Evolutionary conservation across 805 yeast genomes (phyloP), one percentile per base, ranked within the genome.

Genomic region (Spathaspora arborariae): DNA sequence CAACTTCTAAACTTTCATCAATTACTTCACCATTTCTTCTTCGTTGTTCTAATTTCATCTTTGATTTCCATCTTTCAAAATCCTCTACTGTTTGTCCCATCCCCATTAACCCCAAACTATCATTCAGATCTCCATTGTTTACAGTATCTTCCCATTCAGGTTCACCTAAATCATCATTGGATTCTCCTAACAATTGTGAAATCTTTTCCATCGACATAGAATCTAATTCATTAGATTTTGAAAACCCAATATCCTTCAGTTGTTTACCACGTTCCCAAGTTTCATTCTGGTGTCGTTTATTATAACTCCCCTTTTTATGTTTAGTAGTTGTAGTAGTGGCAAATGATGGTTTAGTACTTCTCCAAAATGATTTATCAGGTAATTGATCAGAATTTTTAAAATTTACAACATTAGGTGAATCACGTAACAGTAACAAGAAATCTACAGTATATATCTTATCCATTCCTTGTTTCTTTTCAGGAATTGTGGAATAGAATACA

Each of bases 41-140:
- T 30, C 70, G 70, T 35, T 79, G 80, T 55, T 78, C 79, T 41
- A 70, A 60, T 50, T 70, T 71, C 83, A 78, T 76, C 50, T 68
- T 70, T 42, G 73, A 60, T 58, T 79, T 78, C 85, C 85, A 80
- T 50, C 67, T 71, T 56, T 80, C 85, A 54, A 80, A 80, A 51
- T 80, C 85, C 45, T 76, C 75, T 2, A 77, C 76, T 0, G 83
- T 74, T 45, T 71, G 76, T 18, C 84, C 84, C 64, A 62, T 74
- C 6, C 39, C 44, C 42, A 54, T 45, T 7, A 30, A n/a, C 11
- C 26, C 35, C 5, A 35, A 9, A 10, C 33, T 8, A 42, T 63
- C 44, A 45, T 48, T 41, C n/a, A n/a, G n/a, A n/a, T 51, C 56
- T 42, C 52, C 58, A 34, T 65, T 53, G 2, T 62, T 60, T 3